Evolutionary conservation across 2,329 filamentous ascomycete genomes (phyloP).

Genomic region (Metarhizium rileyi): DNA sequence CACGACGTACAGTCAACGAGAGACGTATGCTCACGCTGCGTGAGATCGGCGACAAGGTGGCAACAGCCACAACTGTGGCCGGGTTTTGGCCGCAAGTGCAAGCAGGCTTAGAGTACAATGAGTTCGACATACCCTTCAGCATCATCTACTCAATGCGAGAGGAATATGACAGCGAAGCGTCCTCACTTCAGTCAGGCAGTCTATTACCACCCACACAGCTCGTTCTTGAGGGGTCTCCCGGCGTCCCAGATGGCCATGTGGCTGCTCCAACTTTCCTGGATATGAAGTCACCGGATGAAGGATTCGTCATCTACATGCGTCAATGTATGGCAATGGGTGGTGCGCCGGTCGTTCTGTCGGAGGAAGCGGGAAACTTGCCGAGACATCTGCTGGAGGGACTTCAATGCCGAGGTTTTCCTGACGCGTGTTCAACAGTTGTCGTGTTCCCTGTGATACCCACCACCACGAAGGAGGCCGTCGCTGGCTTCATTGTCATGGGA

Average conservation of each 20-base stretch:
- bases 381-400: constrained; percentile 54
- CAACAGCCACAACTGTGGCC: constrained; percentile 60
- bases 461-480: constrained; percentile 56
- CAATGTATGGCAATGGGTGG: constrained; percentile 60
- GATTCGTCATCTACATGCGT: constrained; percentile 67
- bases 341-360: constrained; percentile 56
- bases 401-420: constrained; percentile 60
- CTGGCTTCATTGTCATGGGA: constrained; percentile 72
- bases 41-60: constrained; percentile 67
- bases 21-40: constrained; percentile 69
- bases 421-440: constrained; percentile 60
- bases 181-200: constrained; percentile 61
- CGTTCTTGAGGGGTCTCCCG: constrained; percentile 61
- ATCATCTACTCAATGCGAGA: constrained; percentile 68
- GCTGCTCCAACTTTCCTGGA: constrained; percentile 55
- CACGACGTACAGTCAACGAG: constrained; percentile 66
- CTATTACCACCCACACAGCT: constrained; percentile 52
- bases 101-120: constrained; percentile 61
- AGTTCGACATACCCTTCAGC: constrained; percentile 66
- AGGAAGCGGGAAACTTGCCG: constrained; percentile 58
- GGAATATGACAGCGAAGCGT: constrained; percentile 60
- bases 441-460: constrained; percentile 73
- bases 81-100: constrained; percentile 65
- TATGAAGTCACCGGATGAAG: constrained; percentile 57
- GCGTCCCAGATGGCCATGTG: constrained; percentile 54